Evolutionary conservation across 192 early-diverging fungal genomes (phyloP), one percentile per base, ranked within the genome.

Genomic region (Radiomyces spectabilis): DNA sequence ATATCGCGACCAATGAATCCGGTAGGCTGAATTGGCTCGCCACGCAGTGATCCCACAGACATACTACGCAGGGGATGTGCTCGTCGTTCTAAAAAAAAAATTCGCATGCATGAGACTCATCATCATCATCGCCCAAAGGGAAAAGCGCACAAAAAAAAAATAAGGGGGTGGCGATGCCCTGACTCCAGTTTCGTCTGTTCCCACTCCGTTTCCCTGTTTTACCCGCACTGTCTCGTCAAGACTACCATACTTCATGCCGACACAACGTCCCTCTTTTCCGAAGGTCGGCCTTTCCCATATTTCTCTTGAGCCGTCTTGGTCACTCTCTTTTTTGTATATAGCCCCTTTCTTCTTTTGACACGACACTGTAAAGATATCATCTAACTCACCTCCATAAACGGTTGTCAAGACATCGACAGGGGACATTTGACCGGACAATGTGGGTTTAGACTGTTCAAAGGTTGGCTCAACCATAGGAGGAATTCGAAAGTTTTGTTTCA

Each of bases 401-500:
- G 38, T 39, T 12, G 16, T 16, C 13, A 39, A 0, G 38, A 39
- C 38, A 18, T 18, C 42, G 18, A 18, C 5, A 18, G 42, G 7
- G 18, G 42, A 6, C 7, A 3, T 53, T 32, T 32, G 18, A 7
- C 25, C 9, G 33, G 51, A 21, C 35, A 24, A 25, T 19, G 51
- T 37, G 2, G 39, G 25, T 5, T 51, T 50, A 45, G 31, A 35
- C 21, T 58, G 32, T 32, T 65, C 61, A 55, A 54, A 54, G 37
- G 55, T 31, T 37, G 57, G 63, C 22, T 66, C 64, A 30, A 66
- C 53, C 22, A 68, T 25, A 18, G 76, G 76, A 41, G 76, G 76
- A 53, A 81, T 76, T 26, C 79, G 57, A 40, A 81, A 81, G 58
- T 81, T 81, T 37, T 81, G 79, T 50, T 81, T 81, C 51, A 74